phyloP scores from a whole-genome alignment of 768 basidiomycete species.

The Serpula lacrymans region DNA sequence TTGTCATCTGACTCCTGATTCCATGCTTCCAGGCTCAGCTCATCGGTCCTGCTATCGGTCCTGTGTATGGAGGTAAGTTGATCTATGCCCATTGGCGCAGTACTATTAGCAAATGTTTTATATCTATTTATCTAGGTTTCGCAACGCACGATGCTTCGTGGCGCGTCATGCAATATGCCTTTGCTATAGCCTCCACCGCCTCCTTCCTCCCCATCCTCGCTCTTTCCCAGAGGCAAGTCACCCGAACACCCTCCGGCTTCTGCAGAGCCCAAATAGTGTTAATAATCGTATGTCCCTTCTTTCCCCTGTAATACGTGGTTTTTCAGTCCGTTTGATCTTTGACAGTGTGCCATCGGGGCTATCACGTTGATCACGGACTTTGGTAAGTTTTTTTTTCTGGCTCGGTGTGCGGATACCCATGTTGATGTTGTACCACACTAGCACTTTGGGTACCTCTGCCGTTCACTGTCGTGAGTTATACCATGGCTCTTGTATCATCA shows the following conservation, averaged over 20 bases:
- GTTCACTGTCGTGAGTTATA: constrained; percentile 31
- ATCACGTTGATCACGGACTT: constrained; percentile 25
- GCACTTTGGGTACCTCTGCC: constrained; percentile 33
- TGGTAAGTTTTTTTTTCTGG: constrained; percentile 14
- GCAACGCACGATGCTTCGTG: constrained; percentile 32
- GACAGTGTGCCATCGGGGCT: constrained; percentile 20
- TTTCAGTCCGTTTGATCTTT: neutral
- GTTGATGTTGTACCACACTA: constrained; percentile 4
- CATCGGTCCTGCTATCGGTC: constrained; percentile 31
- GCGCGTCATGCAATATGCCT: constrained; percentile 25
- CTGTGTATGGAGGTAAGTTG: constrained; percentile 21
- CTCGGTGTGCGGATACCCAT: neutral
- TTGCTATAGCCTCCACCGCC: constrained; percentile 20
- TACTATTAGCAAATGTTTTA: neutral
- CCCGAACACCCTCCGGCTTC: constrained; percentile 25
- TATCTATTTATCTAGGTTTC: constrained; percentile 2
- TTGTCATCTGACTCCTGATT: no score
- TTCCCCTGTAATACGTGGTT: neutral
- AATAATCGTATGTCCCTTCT: constrained; percentile 13
- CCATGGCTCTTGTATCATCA: neutral
- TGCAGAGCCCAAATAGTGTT: constrained; percentile 29
- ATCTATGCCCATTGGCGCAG: neutral
- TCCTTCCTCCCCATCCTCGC: constrained; percentile 16
- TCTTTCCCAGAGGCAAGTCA: constrained; percentile 34
- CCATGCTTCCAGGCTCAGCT: constrained; percentile 22